Evolutionary conservation across 1,284 basidiomycete species (phyloP).

Genomic region (Irpex rosettiformis): DNA sequence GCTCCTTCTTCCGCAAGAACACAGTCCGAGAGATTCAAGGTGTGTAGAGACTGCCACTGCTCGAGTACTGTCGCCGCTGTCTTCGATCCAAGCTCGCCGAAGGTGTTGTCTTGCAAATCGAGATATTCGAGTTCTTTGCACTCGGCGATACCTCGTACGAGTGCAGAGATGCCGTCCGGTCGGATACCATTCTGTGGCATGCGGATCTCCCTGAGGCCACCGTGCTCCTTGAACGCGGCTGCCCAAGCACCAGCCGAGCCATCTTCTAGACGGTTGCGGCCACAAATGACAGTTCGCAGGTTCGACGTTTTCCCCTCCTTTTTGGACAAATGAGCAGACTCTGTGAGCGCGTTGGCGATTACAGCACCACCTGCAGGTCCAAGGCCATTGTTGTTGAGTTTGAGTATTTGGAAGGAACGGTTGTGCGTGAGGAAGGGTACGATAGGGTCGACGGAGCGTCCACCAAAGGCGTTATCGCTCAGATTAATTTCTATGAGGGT

Average conservation of each 20-base stretch:
- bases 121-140: slow-evolving; percentile 73
- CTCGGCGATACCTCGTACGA: slow-evolving; percentile 74
- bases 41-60: slow-evolving; percentile 70
- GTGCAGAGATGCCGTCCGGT: slow-evolving; percentile 86
- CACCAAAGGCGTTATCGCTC: slow-evolving; percentile 96
- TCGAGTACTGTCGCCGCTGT: slow-evolving; percentile 74
- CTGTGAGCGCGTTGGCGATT: slow-evolving; percentile 82
- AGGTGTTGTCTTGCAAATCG: slow-evolving; percentile 97
- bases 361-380: slow-evolving; percentile 89
- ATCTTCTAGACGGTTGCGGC: slow-evolving; percentile 92
- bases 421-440: slow-evolving; percentile 86
- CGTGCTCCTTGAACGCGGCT: slow-evolving; percentile 84
- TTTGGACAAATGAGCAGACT: slow-evolving; percentile 72
- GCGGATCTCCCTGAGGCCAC: slow-evolving; percentile 78
- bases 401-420: slow-evolving; percentile 77
- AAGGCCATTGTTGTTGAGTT: slow-evolving; percentile 96
- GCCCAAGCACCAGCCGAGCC: slow-evolving; percentile 86
- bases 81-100: slow-evolving; percentile 71
- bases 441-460: slow-evolving; percentile 93
- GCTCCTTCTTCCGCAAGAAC: slow-evolving; percentile 73
- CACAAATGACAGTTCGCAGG: slow-evolving; percentile 85
- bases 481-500: slow-evolving; percentile 88
- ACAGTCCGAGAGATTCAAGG: slow-evolving; percentile 91
- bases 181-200: slow-evolving; percentile 98
- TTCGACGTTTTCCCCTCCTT: slow-evolving; percentile 66